These are phyloP conservation scores for Conoideocrella luteorostrata DNA, from an alignment of 2,329 filamentous ascomycete genomes.

Conservation along the genomic window DNA sequence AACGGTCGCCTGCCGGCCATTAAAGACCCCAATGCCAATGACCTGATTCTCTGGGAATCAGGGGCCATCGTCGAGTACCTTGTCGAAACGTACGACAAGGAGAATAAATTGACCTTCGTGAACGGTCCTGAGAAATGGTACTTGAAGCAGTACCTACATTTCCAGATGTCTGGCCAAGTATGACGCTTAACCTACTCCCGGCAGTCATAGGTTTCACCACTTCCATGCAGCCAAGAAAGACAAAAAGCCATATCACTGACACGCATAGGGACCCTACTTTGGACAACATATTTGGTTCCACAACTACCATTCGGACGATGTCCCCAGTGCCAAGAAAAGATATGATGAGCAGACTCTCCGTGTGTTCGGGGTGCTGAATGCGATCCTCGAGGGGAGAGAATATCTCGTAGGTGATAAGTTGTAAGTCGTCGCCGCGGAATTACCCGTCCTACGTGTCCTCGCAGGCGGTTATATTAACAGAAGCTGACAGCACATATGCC, in stretches of 20 bases:
- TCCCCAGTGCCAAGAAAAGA: constrained; percentile 23
- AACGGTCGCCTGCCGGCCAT: constrained; percentile 29
- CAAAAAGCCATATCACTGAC: not conserved
- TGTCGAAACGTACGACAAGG: constrained; percentile 22
- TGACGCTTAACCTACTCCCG: not conserved
- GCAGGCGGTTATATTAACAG: not conserved
- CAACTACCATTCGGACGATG: constrained; percentile 20
- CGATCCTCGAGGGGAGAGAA: constrained; percentile 25
- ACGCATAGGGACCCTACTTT: constrained; percentile 28
- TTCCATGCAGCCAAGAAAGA: too few species aligned
- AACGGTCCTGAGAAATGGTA: constrained; percentile 21
- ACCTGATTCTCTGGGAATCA: constrained; percentile 18
- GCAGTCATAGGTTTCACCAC: too few species aligned
- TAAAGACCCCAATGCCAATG: constrained; percentile 27
- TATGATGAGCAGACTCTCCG: constrained; percentile 24
- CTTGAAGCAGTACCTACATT: constrained; percentile 29
- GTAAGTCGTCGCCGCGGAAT: too few species aligned
- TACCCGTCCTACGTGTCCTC: not conserved
- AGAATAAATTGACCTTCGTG: constrained; percentile 19
- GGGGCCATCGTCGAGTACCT: constrained; percentile 26
- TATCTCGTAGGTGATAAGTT: constrained; percentile 29
- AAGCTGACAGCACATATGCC: constrained; percentile 24
- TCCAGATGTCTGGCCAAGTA: constrained; percentile 32
- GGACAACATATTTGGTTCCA: constrained; percentile 27
- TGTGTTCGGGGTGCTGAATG: constrained; percentile 25